Conservation (phyloP, 305 asterid species). For the Fraxinus angustifolia region DNA sequence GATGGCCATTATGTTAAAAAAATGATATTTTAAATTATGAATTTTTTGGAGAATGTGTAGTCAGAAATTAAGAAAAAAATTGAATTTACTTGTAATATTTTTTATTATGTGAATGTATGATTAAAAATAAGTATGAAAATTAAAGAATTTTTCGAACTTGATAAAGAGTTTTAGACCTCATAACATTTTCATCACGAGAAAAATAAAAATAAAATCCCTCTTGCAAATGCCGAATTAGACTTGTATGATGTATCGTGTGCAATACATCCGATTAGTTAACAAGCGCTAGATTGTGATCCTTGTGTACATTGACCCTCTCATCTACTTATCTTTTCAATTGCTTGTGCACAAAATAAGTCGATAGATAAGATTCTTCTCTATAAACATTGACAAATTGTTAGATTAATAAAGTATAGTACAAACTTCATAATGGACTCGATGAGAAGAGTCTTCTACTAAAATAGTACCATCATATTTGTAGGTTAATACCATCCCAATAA, state of each 20-base stretch:
- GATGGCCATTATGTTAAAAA: no score
- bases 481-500: not conserved
- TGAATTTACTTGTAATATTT: no score
- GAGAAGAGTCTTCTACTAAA: not conserved
- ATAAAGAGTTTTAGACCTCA: not conserved
- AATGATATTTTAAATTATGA: no score
- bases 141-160: not conserved
- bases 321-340: not conserved
- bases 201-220: not conserved
- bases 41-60: no score
- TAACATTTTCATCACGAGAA: not conserved
- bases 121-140: no score
- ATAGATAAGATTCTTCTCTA: not conserved
- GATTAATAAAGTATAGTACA: not conserved
- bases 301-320: not conserved
- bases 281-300: not conserved
- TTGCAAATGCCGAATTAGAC: not conserved
- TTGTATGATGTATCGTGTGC: not conserved
- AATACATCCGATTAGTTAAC: not conserved
- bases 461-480: not conserved
- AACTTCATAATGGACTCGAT: not conserved
- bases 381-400: not conserved
- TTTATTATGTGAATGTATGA: no score
- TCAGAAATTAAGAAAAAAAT: no score
- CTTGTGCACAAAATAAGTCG: not conserved